Percentiles rank a stretch among this genome's conserved stretches.
phyloP scores from a whole-genome alignment of 2,329 filamentous ascomycete species.

The Decorospora gaudefroyi region DNA sequence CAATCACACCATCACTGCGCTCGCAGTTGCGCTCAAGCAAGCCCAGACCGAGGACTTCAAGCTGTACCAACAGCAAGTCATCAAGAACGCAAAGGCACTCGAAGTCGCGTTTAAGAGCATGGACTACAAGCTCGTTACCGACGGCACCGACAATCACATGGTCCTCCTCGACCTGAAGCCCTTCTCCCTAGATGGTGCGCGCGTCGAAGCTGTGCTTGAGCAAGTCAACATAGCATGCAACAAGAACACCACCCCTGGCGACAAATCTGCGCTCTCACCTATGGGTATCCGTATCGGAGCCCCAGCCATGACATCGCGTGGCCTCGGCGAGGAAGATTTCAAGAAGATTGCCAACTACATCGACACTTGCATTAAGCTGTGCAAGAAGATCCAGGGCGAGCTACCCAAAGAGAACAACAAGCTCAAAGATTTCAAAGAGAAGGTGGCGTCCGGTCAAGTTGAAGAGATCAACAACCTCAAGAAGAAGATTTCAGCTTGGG shows the following conservation, averaged over 20 bases:
- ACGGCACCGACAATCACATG: conserved; percentile 96
- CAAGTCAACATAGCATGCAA: conserved; percentile 96
- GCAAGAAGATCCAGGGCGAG: conserved; percentile 80
- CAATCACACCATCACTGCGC: conserved; percentile 97
- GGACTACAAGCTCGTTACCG: conserved; percentile 87
- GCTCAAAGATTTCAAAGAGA: conserved; percentile 99
- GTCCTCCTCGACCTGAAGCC: conserved; percentile 90
- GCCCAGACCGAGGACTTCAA: conserved; percentile 88
- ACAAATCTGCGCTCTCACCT: conserved; percentile 89
- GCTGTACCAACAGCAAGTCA: conserved; percentile 86
- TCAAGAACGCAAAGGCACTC: conserved; percentile 88
- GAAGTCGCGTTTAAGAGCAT: conserved; percentile 68
- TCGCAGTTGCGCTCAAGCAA: conserved; percentile 93
- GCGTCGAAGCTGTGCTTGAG: conserved; percentile 88
- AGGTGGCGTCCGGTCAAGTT: conserved; percentile 78
- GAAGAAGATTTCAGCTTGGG: conserved; percentile 90
- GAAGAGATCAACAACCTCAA: conserved; percentile 81
- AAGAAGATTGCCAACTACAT: conserved; percentile 80
- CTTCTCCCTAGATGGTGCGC: conserved; percentile 82
- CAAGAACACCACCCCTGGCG: conserved; percentile 98
- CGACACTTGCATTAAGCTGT: conserved; percentile 83
- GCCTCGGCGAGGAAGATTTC: conserved; percentile 90
- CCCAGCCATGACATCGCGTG: conserved; percentile 95
- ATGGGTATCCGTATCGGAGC: conserved; percentile 93
- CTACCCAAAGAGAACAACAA: conserved; percentile 98